Evolutionary conservation across 306 rosid genomes (phyloP), one percentile per base, ranked within the genome.

Genomic region (Clitoria ternatea): DNA sequence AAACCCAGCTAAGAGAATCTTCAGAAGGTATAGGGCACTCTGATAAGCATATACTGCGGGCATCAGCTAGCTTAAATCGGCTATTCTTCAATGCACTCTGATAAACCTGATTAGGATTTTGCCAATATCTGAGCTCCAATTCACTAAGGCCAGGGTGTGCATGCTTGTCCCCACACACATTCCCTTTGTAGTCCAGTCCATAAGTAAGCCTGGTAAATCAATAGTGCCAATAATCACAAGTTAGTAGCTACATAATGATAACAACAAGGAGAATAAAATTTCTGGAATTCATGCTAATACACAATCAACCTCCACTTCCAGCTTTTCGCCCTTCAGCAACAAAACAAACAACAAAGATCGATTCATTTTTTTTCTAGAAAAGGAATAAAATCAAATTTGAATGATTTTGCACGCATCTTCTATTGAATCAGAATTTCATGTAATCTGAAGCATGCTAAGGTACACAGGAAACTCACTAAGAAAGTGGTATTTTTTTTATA

Each of bases 181-280:
- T 90, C 65, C 98, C 98, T 80, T 87, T 94, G 83, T 94, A 90
- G 77, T 94, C 98, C 77, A 94, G 82, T 66, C 97, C 98, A 80
- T 87, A 90, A 63, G 92, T 94, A 60, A 94, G 97, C 92, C 98
- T 94, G 85, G 26, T 42, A 61, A 79, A 23, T 45, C 80, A 62
- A 62, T 1, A 67, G 36, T 52, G 70, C 20, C 59, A 65, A 55
- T 23, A 20, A 70, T 71, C 74, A 74, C 6, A 70, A 66, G 18
- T 33, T 15, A n/a, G n/a, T n/a, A n/a, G n/a, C n/a, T n/a, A 47
- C 64, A 57, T 2, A 12, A 76, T 6, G 5, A 26, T 47, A 18
- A 40, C 62, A 64, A n/a, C 49, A 19, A 60, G 22, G 23, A 66
- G 24, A 44, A 67, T 27, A 47, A 23, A 42, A 67, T 13, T n/a